A percentile compares a stretch with the other conserved stretches of the same genome.
These are phyloP conservation scores for Populus simonii DNA, from an alignment of 345 rosid species.

Conservation along the genomic window DNA sequence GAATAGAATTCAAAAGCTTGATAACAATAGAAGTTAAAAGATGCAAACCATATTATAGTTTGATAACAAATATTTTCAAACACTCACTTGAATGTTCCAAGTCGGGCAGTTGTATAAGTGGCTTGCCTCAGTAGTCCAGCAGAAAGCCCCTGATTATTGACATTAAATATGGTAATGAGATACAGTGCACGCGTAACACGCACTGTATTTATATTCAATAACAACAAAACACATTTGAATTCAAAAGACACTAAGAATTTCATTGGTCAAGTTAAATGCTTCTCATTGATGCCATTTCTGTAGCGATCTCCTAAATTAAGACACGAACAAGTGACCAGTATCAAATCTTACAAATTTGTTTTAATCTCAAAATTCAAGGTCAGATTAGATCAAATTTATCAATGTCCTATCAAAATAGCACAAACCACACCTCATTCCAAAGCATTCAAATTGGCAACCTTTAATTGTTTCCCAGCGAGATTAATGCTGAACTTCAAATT, in stretches of 20 bases:
- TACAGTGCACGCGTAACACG: background rate
- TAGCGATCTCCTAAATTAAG: background rate
- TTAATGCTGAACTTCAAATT: background rate
- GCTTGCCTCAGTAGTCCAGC: constrained; percentile 98
- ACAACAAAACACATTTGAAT: background rate
- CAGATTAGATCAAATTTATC: background rate
- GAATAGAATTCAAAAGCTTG: background rate
- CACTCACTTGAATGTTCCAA: constrained; percentile 89
- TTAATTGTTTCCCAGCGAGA: background rate
- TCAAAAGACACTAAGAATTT: background rate
- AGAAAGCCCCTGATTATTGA: constrained; percentile 59
- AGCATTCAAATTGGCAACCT: background rate
- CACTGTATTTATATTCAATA: background rate
- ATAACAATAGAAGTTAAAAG: background rate
- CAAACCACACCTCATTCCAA: background rate
- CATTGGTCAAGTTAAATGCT: background rate
- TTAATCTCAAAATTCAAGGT: background rate
- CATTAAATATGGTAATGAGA: background rate
- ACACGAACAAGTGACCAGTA: background rate
- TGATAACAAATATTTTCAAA: background rate
- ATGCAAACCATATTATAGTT: background rate
- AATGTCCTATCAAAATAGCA: background rate
- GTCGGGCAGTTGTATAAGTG: constrained; percentile 95
- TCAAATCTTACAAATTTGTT: background rate
- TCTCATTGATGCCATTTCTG: background rate